These are phyloP conservation scores for Aspergillus carlsbadensis DNA, from an alignment of 495 filamentous ascomycete genomes.

Conservation along the genomic window DNA sequence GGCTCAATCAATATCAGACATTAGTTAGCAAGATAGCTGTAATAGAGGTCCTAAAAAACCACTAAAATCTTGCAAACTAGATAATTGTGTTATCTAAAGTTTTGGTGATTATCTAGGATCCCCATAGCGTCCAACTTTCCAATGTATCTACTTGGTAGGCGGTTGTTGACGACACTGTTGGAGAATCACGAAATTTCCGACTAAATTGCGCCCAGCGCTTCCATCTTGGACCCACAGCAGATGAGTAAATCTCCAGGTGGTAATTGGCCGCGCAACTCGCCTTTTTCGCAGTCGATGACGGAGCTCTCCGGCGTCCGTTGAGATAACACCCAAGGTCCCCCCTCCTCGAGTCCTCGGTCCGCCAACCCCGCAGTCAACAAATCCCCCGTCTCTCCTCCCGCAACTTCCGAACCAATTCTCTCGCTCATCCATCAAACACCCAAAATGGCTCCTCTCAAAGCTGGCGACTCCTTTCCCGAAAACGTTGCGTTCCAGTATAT, in stretches of 20 bases:
- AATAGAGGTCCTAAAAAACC: no score
- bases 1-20: no score
- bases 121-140: no score
- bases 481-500: constrained; percentile 77
- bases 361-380: constrained; percentile 9
- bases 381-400: background rate
- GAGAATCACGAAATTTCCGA: background rate
- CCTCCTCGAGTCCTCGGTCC: background rate
- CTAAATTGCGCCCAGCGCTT: background rate
- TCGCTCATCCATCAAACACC: background rate
- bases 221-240: background rate
- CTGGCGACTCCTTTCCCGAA: constrained; percentile 77
- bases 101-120: no score
- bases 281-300: background rate
- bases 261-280: background rate
- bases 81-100: no score
- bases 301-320: constrained; percentile 1
- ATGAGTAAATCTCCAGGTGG: background rate
- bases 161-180: no score
- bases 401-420: background rate
- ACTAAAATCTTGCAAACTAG: no score
- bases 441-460: constrained; percentile 47
- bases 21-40: no score
- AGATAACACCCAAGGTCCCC: constrained; percentile 1
- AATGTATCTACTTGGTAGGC: no score